Percentiles rank a stretch among this genome's conserved stretches.
Evolutionary conservation across 257 asterid genomes (phyloP).

Genomic region (Mitragyna speciosa): DNA sequence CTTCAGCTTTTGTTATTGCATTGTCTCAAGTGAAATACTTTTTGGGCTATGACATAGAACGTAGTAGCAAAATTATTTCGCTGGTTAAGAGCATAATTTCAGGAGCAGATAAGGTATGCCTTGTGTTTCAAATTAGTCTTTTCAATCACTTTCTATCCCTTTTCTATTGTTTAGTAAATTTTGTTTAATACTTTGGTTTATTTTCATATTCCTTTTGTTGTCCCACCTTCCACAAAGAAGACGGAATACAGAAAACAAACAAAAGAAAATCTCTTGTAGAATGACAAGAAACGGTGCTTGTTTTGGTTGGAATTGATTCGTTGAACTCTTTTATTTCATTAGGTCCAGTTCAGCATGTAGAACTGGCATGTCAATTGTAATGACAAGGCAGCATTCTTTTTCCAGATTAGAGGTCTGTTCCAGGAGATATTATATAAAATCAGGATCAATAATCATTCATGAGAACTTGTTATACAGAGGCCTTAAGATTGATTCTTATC

Average conservation of each 20-base stretch:
- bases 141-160: neutral
- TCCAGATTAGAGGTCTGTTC: neutral
- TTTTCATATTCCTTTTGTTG: neutral
- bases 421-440: neutral
- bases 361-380: too few species aligned
- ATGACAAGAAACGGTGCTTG: neutral
- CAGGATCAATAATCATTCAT: neutral
- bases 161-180: neutral
- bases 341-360: neutral
- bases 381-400: neutral
- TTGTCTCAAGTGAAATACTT: conserved; percentile 96
- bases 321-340: neutral
- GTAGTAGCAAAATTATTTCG: conserved; percentile 95
- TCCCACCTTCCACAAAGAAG: neutral
- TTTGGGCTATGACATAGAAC: conserved; percentile 88
- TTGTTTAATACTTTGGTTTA: neutral
- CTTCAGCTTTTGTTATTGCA: conserved; percentile 97
- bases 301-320: neutral
- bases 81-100: conserved; percentile 72
- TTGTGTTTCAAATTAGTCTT: conserved; percentile 14
- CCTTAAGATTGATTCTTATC: neutral
- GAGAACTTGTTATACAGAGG: neutral
- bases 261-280: neutral
- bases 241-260: neutral
- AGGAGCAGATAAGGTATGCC: conserved; percentile 80